Percentiles rank a stretch among this genome's conserved stretches.
These are phyloP conservation scores for Irpex lacteus DNA, from an alignment of 1,284 basidiomycete genomes.

Conservation along the genomic window DNA sequence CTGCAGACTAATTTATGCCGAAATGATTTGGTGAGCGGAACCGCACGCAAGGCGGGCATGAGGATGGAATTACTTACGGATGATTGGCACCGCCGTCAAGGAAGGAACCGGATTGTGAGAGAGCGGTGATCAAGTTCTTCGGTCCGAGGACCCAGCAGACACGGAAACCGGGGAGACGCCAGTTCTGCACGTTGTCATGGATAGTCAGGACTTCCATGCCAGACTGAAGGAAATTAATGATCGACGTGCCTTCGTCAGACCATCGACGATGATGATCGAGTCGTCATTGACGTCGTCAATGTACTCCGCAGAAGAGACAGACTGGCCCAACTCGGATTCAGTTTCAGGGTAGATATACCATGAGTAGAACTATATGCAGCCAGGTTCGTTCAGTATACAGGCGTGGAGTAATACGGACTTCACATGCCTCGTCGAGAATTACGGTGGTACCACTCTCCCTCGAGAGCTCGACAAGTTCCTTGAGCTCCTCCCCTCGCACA, in stretches of 20 bases:
- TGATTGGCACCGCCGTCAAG: slow-evolving; percentile 88
- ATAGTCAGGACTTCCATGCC: background rate
- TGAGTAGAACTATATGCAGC: slow-evolving; percentile 71
- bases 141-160: slow-evolving; percentile 96
- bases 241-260: slow-evolving; percentile 78
- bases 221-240: background rate
- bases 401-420: background rate
- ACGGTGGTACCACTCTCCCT: slow-evolving; percentile 72
- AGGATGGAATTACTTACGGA: slow-evolving; percentile 50
- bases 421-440: slow-evolving; percentile 80
- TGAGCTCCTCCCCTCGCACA: slow-evolving; percentile 73
- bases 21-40: background rate
- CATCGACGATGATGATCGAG: slow-evolving; percentile 84
- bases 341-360: slow-evolving; percentile 90
- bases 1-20: slow-evolving; percentile 56
- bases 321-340: slow-evolving; percentile 71
- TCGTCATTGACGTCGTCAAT: slow-evolving; percentile 87
- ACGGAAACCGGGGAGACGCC: slow-evolving; percentile 91
- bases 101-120: slow-evolving; percentile 88
- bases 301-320: slow-evolving; percentile 80
- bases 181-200: slow-evolving; percentile 50
- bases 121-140: slow-evolving; percentile 82
- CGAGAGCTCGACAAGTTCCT: slow-evolving; percentile 73
- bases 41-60: background rate
- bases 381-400: background rate